Evolutionary conservation across 495 filamentous ascomycete species (phyloP), one percentile per base, ranked within the genome.

Genomic region (Penicillium coprophilum): DNA sequence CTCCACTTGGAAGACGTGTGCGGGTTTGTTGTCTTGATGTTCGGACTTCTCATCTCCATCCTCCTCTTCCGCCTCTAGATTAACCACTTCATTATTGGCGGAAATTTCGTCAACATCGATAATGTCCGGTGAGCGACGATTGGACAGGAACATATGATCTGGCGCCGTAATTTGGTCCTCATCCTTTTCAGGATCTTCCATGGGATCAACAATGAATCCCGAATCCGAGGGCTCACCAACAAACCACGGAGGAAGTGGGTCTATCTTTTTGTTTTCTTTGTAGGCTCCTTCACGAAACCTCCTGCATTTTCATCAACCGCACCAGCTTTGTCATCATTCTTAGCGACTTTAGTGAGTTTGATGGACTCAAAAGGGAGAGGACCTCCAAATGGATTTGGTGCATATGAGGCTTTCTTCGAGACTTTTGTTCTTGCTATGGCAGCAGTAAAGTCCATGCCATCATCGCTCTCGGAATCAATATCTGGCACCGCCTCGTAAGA

Each of bases 281-380:
- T 28, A 10, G 67, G 41, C 24, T 80, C 77, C 59, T 79, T 82
- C 36, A 85, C 74, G 68, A 93, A 95, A 0, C 91, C 90, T 9
- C 90, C 90, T 20, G 82, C 82, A 48, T 79, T 61, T 6, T 82
- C 80, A 12, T 85, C 85, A 15, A 65, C 55, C 40, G 71, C 55
- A 58, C 45, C 48, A 36, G 59, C 20, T 32, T 48, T 23, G 1
- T 47, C 28, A 19, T 30, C 15, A 34, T 56, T n/a, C 43, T 54
- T 48, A 2, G 32, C 36, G 6, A 19, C 77, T 80, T 67, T 81
- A 76, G 55, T 80, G 59, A 93, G 82, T 63, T 90, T 82, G 1
- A 98, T 76, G 44, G 87, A 89, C 67, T 96, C 90, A 62, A 97
- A 97, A 1, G 93, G 93, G 15, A 97, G 73, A 2, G 92, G 90